These are phyloP conservation scores for Pseudocercospora macadamiae DNA, from an alignment of 2,329 filamentous ascomycete genomes.

Conservation along the genomic window DNA sequence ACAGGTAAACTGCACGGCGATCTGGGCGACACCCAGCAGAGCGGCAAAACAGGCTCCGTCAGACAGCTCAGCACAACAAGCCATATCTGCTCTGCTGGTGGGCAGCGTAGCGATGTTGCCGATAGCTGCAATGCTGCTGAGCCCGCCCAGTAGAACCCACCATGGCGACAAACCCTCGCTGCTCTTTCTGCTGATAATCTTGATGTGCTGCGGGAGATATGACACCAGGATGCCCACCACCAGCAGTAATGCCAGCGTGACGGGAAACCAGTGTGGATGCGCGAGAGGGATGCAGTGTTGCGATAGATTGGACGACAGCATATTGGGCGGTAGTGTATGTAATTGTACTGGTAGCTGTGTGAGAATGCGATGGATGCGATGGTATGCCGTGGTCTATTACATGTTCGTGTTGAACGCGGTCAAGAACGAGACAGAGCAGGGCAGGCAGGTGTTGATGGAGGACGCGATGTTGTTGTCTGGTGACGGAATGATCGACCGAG, in stretches of 20 bases:
- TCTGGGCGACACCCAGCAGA: constrained; percentile 84
- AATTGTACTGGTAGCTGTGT: background rate
- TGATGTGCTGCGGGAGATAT: constrained; percentile 91
- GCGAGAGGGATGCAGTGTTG: constrained; percentile 34
- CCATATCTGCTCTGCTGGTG: constrained; percentile 78
- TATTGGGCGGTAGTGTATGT: constrained; percentile 3
- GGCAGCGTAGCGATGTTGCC: constrained; percentile 89
- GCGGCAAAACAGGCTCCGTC: constrained; percentile 83
- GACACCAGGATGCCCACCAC: constrained; percentile 86
- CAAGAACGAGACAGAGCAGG: background rate
- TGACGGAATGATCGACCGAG: background rate
- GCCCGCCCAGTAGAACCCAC: constrained; percentile 91
- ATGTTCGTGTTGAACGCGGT: background rate
- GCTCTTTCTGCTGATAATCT: constrained; percentile 81
- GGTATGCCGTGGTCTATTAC: background rate
- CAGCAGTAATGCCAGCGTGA: constrained; percentile 58
- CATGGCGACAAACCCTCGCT: constrained; percentile 95
- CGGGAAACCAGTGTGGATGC: constrained; percentile 33
- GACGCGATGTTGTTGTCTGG: background rate
- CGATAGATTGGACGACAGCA: constrained; percentile 14
- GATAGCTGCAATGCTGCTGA: constrained; percentile 81
- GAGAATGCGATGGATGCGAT: background rate
- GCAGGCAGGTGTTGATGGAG: too few relatives aligned
- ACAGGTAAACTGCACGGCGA: constrained; percentile 88
- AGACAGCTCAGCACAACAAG: constrained; percentile 81